These are phyloP conservation scores for Yarrowia sp. DNA, from an alignment of 805 yeast genomes.

Conservation along the genomic window DNA sequence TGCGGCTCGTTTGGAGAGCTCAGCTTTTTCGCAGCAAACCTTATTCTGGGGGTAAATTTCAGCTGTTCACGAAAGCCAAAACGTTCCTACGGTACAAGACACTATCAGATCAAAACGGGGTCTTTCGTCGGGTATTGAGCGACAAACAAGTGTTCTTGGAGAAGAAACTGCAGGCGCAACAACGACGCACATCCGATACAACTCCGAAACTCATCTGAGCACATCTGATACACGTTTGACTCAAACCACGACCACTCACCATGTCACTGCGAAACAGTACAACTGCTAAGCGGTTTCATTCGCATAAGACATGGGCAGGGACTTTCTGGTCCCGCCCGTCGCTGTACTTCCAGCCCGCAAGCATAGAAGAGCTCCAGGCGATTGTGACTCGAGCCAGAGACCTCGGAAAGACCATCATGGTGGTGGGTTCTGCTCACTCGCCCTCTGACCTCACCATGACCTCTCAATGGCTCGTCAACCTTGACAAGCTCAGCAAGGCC, in stretches of 20 bases:
- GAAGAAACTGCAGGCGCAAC: too few species aligned
- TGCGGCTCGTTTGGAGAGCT: slow-evolving; percentile 4
- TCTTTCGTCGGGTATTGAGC: background rate
- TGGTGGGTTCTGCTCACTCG: slow-evolving; percentile 94
- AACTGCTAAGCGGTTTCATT: slow-evolving; percentile 36
- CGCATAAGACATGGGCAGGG: slow-evolving; percentile 86
- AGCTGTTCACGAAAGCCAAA: slow-evolving; percentile 17
- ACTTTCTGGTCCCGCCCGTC: slow-evolving; percentile 81
- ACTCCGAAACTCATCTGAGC: background rate
- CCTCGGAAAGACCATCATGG: slow-evolving; percentile 69
- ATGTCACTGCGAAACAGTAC: slow-evolving; percentile 27
- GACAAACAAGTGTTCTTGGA: background rate
- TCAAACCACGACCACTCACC: background rate
- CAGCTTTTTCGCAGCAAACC: slow-evolving; percentile 10
- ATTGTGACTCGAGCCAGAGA: slow-evolving; percentile 71
- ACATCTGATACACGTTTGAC: background rate
- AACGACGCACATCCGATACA: too few species aligned
- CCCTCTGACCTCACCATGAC: slow-evolving; percentile 93
- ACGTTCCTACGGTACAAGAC: slow-evolving; percentile 1
- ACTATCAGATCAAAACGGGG: slow-evolving; percentile 10
- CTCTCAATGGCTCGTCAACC: slow-evolving; percentile 82
- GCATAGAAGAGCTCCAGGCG: slow-evolving; percentile 68
- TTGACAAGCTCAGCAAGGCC: slow-evolving; percentile 75
- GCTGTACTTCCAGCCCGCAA: slow-evolving; percentile 77
- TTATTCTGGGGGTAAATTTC: slow-evolving; percentile 5